Evolutionary conservation across 345 rosid species (phyloP).

Genomic region (Eucalyptus tenuipes): DNA sequence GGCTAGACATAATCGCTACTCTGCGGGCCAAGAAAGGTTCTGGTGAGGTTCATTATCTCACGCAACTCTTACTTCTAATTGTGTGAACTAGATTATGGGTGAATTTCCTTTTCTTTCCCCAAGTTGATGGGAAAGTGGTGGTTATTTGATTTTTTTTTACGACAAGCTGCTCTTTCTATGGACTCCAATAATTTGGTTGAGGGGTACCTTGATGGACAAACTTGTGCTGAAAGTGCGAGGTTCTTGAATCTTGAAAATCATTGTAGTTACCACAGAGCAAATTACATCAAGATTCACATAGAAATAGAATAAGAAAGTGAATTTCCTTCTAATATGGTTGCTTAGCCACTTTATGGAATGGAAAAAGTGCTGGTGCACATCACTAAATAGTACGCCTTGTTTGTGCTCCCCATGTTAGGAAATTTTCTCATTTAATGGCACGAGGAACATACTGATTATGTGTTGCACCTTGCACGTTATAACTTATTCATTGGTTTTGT

Average conservation of each 20-base stretch:
- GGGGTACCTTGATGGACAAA: not conserved
- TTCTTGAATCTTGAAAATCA: not conserved
- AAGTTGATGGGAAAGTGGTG: not conserved
- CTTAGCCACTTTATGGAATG: not conserved
- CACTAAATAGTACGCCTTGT: not conserved
- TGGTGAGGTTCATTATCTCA: conserved; percentile 65
- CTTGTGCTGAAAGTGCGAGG: not conserved
- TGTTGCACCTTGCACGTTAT: not conserved
- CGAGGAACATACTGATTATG: not conserved
- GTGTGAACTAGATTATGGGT: not conserved
- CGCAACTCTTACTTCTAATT: not conserved
- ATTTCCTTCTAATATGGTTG: not conserved
- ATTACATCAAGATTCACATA: not conserved
- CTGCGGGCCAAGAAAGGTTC: conserved; percentile 65
- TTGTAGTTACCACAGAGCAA: not conserved
- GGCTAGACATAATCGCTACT: conserved; percentile 76
- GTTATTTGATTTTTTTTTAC: not conserved
- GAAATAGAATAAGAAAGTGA: not conserved
- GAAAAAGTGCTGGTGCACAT: not conserved
- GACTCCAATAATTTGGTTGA: not conserved
- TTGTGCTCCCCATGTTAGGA: not conserved
- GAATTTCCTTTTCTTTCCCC: not conserved
- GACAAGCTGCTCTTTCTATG: not conserved
- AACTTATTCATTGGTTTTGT: too few species aligned
- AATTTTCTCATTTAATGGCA: not conserved